Evolutionary conservation across 495 filamentous ascomycete genomes (phyloP), one percentile per base, ranked within the genome.

Genomic region (Podospora fimiseda): DNA sequence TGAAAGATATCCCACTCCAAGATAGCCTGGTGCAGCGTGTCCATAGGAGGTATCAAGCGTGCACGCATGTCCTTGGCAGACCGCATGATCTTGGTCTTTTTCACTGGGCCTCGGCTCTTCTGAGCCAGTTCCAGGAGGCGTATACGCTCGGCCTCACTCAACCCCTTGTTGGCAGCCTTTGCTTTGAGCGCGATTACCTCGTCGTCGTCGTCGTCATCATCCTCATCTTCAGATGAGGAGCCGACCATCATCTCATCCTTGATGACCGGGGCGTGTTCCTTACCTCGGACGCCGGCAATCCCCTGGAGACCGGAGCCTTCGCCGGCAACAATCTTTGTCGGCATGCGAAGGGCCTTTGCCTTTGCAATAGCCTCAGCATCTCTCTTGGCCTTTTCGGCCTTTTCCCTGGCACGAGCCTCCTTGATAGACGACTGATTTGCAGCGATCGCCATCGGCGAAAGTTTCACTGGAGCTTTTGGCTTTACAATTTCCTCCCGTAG

Each of bases 1-100:
- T 94, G 87, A 63, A 94, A 96, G 60, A 89, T 93, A 56, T 98
- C 87, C 93, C 93, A 98, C 46, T 85, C 76, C 8, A 98, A 82
- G 22, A 98, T 88, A 9, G 83, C 80, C 45, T 85, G 85, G 59
- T 97, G 94, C 23, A 98, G 74, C 6, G 80, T 74, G 23, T 90
- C 85, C 64, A 98, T 83, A 59, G 96, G 89, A 7, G 93, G 93
- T 20, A 90, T 85, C 47, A 98, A 72, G 43, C 93, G 84, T 45
- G 93, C 94, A 52, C 94, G 86, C 83, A 95, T 90, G 67, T 97
- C 93, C 63, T 90, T 92, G 2, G 84, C 81, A 19, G 88, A 90
- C 23, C 92, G 78, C 42, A 81, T 69, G 14, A 88, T 76, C 63
- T 85, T 87, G 45, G 78, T 69, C 70, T 94, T 95, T 71, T 87